Evolutionary conservation across 176 grass and related monocot species (phyloP).

Genomic region (Urochloa ruziziensis): DNA sequence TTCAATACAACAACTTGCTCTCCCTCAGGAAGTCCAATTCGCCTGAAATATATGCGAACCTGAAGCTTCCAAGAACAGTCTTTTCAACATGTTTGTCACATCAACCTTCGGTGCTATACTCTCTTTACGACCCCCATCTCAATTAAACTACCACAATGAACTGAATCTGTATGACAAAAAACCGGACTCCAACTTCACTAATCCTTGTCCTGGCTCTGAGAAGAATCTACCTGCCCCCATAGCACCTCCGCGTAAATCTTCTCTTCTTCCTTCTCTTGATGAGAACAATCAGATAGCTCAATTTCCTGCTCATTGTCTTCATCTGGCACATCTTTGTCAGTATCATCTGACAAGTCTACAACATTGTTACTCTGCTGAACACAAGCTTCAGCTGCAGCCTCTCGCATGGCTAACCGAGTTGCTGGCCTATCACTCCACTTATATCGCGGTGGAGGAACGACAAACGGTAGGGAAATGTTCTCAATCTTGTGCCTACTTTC

Average conservation of each 20-base stretch:
- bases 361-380: slow-evolving; percentile 4
- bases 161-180: background rate
- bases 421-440: slow-evolving; percentile 60
- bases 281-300: slow-evolving; percentile 45
- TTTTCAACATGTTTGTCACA: background rate
- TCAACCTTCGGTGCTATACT: background rate
- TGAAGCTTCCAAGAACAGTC: background rate
- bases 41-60: background rate
- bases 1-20: background rate
- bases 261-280: slow-evolving; percentile 67
- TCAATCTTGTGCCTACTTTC: slow-evolving; percentile 40
- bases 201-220: slow-evolving; percentile 40
- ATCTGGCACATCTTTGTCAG: slow-evolving; percentile 54
- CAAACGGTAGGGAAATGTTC: slow-evolving; percentile 59
- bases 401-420: slow-evolving; percentile 69
- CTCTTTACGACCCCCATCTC: too few species aligned
- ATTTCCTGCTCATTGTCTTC: slow-evolving; percentile 57
- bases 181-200: background rate
- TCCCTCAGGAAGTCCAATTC: slow-evolving; percentile 16
- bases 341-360: slow-evolving; percentile 42
- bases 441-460: slow-evolving; percentile 65
- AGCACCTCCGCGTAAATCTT: slow-evolving; percentile 76
- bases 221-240: slow-evolving; percentile 69
- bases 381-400: slow-evolving; percentile 51
- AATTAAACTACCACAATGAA: background rate